Percentiles rank a stretch among this genome's conserved stretches.
Conservation (phyloP, 805 yeast species). For the Suhomyces emberorum region DNA sequence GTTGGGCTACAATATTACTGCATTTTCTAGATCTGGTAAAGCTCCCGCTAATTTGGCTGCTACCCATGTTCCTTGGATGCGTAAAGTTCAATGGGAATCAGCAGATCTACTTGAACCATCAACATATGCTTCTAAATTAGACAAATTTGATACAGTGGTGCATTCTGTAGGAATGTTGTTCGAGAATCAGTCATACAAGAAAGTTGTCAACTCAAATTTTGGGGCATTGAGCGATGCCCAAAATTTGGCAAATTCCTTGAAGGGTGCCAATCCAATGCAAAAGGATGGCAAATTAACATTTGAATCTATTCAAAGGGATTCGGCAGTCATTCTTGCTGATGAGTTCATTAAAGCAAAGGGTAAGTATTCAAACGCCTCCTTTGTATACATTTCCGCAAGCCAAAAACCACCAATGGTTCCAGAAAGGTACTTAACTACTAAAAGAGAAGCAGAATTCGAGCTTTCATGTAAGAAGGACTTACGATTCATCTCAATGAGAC, state of each 20-base stretch:
- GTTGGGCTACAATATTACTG: conserved; percentile 62
- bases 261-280: conserved; percentile 63
- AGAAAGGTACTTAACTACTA: conserved; percentile 66
- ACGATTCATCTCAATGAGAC: conserved; percentile 66
- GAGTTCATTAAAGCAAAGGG: conserved; percentile 41
- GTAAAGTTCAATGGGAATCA: conserved; percentile 58
- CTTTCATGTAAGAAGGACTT: conserved; percentile 43
- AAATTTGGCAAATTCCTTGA: conserved; percentile 28
- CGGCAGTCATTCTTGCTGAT: conserved; percentile 64
- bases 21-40: conserved; percentile 64
- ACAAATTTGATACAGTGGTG: conserved; percentile 62
- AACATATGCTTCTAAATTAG: conserved; percentile 48
- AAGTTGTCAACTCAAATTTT: conserved; percentile 41
- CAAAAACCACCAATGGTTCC: conserved; percentile 66
- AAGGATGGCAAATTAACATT: conserved; percentile 47
- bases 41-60: conserved; percentile 23
- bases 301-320: conserved; percentile 63
- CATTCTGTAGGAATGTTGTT: conserved; percentile 79
- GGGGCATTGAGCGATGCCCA: conserved; percentile 31
- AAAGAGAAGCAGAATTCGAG: conserved; percentile 72
- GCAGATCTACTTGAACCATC: conserved; percentile 69
- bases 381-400: conserved; percentile 83
- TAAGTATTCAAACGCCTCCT: conserved; percentile 23
- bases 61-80: conserved; percentile 48
- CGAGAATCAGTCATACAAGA: conserved; percentile 68